phyloP scores from a whole-genome alignment of 768 basidiomycete species.

The Stropharia rugosoannulata region DNA sequence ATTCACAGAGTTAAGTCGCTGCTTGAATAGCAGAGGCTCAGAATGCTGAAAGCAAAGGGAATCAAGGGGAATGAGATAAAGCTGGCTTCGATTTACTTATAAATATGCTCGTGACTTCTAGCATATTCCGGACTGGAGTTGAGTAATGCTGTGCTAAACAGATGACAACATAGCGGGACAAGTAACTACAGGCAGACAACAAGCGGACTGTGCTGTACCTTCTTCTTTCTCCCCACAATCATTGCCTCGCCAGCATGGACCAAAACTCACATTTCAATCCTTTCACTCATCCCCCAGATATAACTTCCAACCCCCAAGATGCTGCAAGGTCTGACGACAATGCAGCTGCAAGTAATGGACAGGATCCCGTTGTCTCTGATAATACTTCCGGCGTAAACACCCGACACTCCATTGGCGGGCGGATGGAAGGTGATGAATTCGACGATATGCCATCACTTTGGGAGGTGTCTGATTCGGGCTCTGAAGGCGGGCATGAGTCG shows the following conservation, averaged over 20 bases:
- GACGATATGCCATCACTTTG: conserved; percentile 43
- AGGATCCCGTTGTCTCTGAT: neutral
- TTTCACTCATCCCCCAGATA: neutral
- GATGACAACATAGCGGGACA: conserved; percentile 12
- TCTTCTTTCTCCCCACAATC: conserved; percentile 4
- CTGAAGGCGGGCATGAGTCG: conserved; percentile 23
- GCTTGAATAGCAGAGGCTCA: no score
- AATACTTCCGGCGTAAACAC: conserved; percentile 9
- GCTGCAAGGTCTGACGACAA: neutral
- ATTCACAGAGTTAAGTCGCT: no score
- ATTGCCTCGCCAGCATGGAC: conserved; percentile 2
- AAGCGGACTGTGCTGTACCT: neutral
- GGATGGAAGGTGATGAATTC: conserved; percentile 29
- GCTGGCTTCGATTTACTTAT: neutral
- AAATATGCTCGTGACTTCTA: conserved; percentile 15
- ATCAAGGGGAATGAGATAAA: neutral
- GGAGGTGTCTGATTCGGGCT: conserved; percentile 36
- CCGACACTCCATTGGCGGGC: conserved; percentile 12
- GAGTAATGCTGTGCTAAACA: conserved; percentile 8
- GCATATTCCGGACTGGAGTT: conserved; percentile 12
- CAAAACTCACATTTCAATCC: neutral
- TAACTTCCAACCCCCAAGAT: neutral
- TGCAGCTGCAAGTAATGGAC: neutral
- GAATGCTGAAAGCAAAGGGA: neutral
- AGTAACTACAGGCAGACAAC: neutral